Base-by-base conservation (phyloP, 495 filamentous ascomycete species). In the Echria macrotheca region DNA sequence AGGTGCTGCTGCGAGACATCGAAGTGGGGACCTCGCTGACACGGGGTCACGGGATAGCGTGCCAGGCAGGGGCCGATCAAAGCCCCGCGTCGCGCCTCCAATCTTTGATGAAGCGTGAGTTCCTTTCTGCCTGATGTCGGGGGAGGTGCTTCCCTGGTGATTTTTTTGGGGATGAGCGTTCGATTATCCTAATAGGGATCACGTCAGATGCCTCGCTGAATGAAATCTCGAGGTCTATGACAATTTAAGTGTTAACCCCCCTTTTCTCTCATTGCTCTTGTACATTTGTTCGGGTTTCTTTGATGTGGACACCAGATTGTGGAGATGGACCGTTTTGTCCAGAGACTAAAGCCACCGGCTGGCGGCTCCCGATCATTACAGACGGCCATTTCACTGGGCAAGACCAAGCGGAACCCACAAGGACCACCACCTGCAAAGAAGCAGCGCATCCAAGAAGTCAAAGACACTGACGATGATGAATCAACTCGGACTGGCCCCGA, bases 371-470 rank as follows among this genome's bases (percentile, higher is more conserved):
- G n/a, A n/a, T n/a, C n/a, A n/a, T n/a, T n/a, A n/a, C n/a, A n/a
- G n/a, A n/a, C n/a, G n/a, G n/a, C n/a, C n/a, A n/a, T n/a, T n/a
- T n/a, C n/a, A n/a, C n/a, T n/a, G n/a, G n/a, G n/a, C n/a, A n/a
- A n/a, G n/a, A n/a, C n/a, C n/a, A n/a, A 49, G 44, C 18, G 49
- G 14, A 49, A 32, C 9, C 22, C 26, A 10, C 55, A 64, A 22
- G 43, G 31, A 7, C 67, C 58, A 22, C 61, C 69, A 22, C 60
- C 67, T 1, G 43, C 41, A 9, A 74, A 74, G 54, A 68, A 57
- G 22, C 26, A 47, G 5, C 67, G 69, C 15, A 45, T 54, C 10
- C 61, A 60, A 10, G 56, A 68, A 21, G 33, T 60, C 18, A 49
- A 53, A 25, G 56, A 58, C 19, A 68, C 58, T 37, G 58, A 64